These are phyloP conservation scores for Spiromastix sp. DNA, from an alignment of 2,329 filamentous ascomycete species.

Conservation along the genomic window DNA sequence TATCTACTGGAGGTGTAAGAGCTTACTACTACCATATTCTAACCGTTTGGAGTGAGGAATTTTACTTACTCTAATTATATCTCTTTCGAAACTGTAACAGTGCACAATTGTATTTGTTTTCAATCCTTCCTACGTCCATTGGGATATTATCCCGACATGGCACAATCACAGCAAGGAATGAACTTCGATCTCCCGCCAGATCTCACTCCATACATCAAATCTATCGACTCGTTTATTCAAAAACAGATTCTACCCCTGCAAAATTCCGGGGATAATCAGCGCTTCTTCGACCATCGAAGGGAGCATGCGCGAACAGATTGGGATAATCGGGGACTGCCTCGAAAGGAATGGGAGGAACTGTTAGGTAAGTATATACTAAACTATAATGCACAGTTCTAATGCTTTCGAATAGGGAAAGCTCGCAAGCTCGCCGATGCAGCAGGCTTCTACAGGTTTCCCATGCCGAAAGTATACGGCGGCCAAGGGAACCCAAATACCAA, in stretches of 20 bases:
- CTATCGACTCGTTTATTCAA: constrained; percentile 49
- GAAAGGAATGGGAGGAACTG: constrained; percentile 48
- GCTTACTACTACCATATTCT: too few relatives aligned
- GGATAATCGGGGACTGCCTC: constrained; percentile 47
- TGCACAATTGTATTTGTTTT: too few relatives aligned
- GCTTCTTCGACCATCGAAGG: constrained; percentile 56
- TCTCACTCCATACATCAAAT: constrained; percentile 37
- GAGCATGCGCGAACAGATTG: constrained; percentile 54
- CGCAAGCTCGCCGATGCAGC: constrained; percentile 45
- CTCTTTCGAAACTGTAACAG: too few relatives aligned
- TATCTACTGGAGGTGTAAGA: too few relatives aligned
- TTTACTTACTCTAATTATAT: too few relatives aligned
- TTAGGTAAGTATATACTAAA: constrained; percentile 25
- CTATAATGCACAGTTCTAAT: not conserved
- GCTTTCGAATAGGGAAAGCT: constrained; percentile 32
- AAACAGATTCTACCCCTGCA: constrained; percentile 45
- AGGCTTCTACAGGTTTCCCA: constrained; percentile 50
- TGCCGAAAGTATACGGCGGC: constrained; percentile 48
- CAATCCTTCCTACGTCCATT: too few relatives aligned
- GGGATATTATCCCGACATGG: too few relatives aligned
- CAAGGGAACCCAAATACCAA: constrained; percentile 41
- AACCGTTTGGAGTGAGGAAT: too few relatives aligned
- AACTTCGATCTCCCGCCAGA: constrained; percentile 47
- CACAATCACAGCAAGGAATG: too few relatives aligned
- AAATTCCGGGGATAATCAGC: constrained; percentile 46